Conservation (phyloP, 2,329 filamentous ascomycete genomes). For the Rhinocladiella mackenziei region DNA sequence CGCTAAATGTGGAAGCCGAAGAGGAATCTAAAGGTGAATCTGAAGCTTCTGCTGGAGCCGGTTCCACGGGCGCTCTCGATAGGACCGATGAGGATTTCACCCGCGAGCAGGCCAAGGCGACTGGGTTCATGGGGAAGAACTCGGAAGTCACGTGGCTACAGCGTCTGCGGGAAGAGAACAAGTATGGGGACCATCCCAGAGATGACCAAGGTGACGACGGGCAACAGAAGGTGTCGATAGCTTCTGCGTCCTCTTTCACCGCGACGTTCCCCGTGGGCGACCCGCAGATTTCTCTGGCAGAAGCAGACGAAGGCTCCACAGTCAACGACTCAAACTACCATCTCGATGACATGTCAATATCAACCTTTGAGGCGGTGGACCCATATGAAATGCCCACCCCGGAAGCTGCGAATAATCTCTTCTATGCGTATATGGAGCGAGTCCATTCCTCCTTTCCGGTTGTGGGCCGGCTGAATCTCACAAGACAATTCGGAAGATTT, state of each 20-base stretch:
- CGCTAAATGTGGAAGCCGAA: constrained; percentile 28
- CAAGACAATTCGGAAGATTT: constrained; percentile 40
- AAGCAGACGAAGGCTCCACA: constrained; percentile 31
- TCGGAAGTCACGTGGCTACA: constrained; percentile 47
- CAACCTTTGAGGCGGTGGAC: constrained; percentile 40
- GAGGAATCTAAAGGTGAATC: constrained; percentile 27
- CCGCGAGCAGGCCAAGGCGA: constrained; percentile 37
- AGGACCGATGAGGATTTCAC: constrained; percentile 45
- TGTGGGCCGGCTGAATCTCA: constrained; percentile 41
- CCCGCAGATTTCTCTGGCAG: constrained; percentile 30
- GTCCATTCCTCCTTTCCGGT: constrained; percentile 45
- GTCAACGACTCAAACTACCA: constrained; percentile 37
- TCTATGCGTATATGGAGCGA: constrained; percentile 41
- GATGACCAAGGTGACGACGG: constrained; percentile 11
- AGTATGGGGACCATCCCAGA: constrained; percentile 30
- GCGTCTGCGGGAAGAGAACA: constrained; percentile 39
- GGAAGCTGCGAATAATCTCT: constrained; percentile 40
- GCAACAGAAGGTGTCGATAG: constrained; percentile 7
- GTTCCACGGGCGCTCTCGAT: constrained; percentile 45
- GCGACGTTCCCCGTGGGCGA: constrained; percentile 27
- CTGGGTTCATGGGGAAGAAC: constrained; percentile 45
- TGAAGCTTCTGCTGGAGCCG: constrained; percentile 30
- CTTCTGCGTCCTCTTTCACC: constrained; percentile 21
- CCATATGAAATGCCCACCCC: constrained; percentile 41
- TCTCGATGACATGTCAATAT: constrained; percentile 44